Evolutionary conservation across 2,329 filamentous ascomycete genomes (phyloP).

Genomic region (Tolypocladium pustulatum): DNA sequence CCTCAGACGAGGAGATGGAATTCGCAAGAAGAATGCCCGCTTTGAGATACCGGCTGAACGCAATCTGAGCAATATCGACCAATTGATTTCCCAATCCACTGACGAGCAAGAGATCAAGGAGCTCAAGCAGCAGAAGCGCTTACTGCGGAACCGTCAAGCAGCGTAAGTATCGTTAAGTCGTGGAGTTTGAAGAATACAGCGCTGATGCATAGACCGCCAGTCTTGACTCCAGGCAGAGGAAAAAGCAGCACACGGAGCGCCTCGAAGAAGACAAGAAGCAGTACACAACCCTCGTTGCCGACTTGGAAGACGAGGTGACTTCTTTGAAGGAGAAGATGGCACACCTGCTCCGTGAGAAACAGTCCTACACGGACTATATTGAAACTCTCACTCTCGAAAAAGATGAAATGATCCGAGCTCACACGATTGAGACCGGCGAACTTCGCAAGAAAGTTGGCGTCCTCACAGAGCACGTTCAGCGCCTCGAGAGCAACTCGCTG

Average conservation of each 20-base stretch:
- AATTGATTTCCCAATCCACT: constrained; percentile 76
- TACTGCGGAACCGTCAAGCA: constrained; percentile 90
- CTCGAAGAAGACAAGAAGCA: constrained; percentile 96
- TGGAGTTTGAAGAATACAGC: background rate
- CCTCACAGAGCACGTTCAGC: constrained; percentile 61
- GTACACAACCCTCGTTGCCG: constrained; percentile 63
- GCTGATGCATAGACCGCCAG: constrained; percentile 29
- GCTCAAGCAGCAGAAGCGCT: constrained; percentile 93
- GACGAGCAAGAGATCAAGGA: constrained; percentile 95
- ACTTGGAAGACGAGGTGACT: constrained; percentile 68
- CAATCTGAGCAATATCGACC: constrained; percentile 89
- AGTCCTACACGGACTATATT: constrained; percentile 65
- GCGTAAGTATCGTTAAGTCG: constrained; percentile 54
- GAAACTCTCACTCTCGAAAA: constrained; percentile 74
- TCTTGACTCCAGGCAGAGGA: constrained; percentile 91
- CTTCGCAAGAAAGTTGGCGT: constrained; percentile 87
- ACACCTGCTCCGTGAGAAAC: constrained; percentile 61
- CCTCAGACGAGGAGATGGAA: constrained; percentile 69
- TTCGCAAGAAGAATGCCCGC: constrained; percentile 97
- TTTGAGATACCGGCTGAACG: constrained; percentile 95
- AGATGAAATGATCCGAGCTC: constrained; percentile 77
- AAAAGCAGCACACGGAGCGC: constrained; percentile 96
- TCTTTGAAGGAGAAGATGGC: constrained; percentile 59
- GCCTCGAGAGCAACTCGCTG: constrained; percentile 52
- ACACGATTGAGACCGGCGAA: constrained; percentile 84